Conservation (phyloP, 805 yeast species). For the Starmera caribaea region DNA sequence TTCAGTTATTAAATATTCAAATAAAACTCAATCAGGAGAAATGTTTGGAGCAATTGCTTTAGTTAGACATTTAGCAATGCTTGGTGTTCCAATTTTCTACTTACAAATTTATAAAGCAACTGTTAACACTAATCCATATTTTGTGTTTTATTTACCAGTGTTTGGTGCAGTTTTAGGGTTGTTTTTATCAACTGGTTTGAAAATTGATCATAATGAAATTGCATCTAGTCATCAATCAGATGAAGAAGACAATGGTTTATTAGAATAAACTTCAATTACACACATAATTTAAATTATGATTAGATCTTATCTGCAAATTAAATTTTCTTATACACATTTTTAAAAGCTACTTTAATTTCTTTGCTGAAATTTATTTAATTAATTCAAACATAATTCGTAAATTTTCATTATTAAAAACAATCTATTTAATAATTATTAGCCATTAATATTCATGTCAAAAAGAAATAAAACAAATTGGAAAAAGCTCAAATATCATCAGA, state of each 20-base stretch:
- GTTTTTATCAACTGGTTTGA: background rate
- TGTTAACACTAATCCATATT: constrained; percentile 4
- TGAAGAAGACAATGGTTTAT: constrained; percentile 3
- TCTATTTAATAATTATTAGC: too few relatives aligned
- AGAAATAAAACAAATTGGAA: too few relatives aligned
- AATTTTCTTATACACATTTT: too few relatives aligned
- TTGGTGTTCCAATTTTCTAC: constrained; percentile 8
- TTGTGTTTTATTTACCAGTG: background rate
- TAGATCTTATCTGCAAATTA: too few relatives aligned
- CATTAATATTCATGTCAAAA: too few relatives aligned
- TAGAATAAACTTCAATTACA: too few relatives aligned
- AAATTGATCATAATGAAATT: too few relatives aligned
- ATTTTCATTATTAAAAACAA: too few relatives aligned
- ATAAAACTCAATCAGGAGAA: constrained; percentile 12
- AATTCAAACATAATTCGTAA: too few relatives aligned
- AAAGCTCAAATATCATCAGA: constrained; percentile 10
- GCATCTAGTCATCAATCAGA: constrained; percentile 24
- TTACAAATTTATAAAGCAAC: constrained; percentile 10
- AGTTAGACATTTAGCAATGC: constrained; percentile 12
- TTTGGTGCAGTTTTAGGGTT: background rate
- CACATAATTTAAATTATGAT: too few relatives aligned
- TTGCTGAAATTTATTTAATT: too few relatives aligned
- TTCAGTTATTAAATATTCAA: constrained; percentile 9
- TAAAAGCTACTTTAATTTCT: too few relatives aligned
- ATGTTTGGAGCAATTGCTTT: constrained; percentile 16